Base-by-base conservation (phyloP, 2,329 filamentous ascomycete species). In the Exophiala aquamarina region DNA sequence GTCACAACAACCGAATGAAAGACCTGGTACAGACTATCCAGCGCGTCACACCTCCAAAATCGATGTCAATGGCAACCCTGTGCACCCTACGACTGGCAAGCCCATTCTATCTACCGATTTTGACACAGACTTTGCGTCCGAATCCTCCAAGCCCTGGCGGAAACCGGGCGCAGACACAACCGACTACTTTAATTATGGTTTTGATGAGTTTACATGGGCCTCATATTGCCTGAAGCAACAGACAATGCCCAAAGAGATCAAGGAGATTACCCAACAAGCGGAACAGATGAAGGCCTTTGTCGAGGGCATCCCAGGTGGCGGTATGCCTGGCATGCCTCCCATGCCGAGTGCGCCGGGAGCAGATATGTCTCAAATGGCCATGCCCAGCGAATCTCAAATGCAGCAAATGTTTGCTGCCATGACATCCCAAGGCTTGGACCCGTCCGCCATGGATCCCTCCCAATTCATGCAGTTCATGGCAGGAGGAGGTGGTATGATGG, bases 161-260 rank as follows among this genome's bases (percentile, higher is more conserved):
- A 85, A 91, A 56, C 93, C 93, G 0, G 93, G 93, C 37, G 91
- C 92, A 9, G 93, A 98, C 62, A 82, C 95, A 44, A 93, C 87
- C 50, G 93, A 98, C 76, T 82, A 84, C 71, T 74, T 84, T 61
- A 85, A 82, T 72, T 85, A 84, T 70, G 81, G 84, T 68, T 84
- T 84, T 69, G 82, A 84, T 69, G 81, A 84, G 70, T 74, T 76
- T 65, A 80, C 91, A 1, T 98, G 93, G 93, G 87, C 91, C 4
- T 81, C 91, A 44, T 98, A 98, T 66, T 90, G 91, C 23, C 76
- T 89, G 50, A 94, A 95, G 63, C 93, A 97, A 66, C 84, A 93
- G 57, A 76, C 75, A 18, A 77, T 96, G 61, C 81, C 87, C 14
- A 82, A 82, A 56, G 88, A 92, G 59, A 89, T 89, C 58, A 81